Conservation (phyloP, 2,329 filamentous ascomycete species). For the Aspergillus proliferans region DNA sequence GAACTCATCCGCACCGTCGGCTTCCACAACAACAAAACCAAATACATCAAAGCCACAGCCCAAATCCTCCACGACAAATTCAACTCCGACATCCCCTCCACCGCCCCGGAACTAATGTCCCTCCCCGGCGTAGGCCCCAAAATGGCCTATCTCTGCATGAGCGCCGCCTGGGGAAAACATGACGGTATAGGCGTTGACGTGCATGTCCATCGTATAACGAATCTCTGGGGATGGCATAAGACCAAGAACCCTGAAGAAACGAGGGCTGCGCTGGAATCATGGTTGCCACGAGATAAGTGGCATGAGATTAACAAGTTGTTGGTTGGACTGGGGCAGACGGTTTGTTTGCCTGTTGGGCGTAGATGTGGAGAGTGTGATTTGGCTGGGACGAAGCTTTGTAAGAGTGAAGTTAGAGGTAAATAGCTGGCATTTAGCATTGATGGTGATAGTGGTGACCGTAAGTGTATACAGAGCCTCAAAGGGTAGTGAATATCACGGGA, state of each 20-base stretch:
- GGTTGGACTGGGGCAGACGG: conserved; percentile 80
- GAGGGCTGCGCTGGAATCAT: conserved; percentile 65
- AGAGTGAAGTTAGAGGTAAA: conserved; percentile 50
- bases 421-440: too few species aligned
- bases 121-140: conserved; percentile 88
- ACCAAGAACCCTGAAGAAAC: conserved; percentile 80
- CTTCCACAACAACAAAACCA: conserved; percentile 93
- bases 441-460: too few species aligned
- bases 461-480: too few species aligned
- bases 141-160: conserved; percentile 87
- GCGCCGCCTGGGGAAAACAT: conserved; percentile 62
- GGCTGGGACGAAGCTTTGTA: conserved; percentile 69
- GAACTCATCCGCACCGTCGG: conserved; percentile 75
- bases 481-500: too few species aligned
- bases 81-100: conserved; percentile 70
- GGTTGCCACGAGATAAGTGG: conserved; percentile 81
- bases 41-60: conserved; percentile 70
- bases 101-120: conserved; percentile 65
- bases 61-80: conserved; percentile 65
- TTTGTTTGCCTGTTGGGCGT: conserved; percentile 73
- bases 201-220: conserved; percentile 90
- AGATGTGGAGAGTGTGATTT: conserved; percentile 83
- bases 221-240: conserved; percentile 86
- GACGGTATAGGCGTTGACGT: conserved; percentile 89
- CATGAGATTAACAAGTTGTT: conserved; percentile 86